Conservation (phyloP, 2,329 filamentous ascomycete genomes). For the Bipolaris bicolor region DNA sequence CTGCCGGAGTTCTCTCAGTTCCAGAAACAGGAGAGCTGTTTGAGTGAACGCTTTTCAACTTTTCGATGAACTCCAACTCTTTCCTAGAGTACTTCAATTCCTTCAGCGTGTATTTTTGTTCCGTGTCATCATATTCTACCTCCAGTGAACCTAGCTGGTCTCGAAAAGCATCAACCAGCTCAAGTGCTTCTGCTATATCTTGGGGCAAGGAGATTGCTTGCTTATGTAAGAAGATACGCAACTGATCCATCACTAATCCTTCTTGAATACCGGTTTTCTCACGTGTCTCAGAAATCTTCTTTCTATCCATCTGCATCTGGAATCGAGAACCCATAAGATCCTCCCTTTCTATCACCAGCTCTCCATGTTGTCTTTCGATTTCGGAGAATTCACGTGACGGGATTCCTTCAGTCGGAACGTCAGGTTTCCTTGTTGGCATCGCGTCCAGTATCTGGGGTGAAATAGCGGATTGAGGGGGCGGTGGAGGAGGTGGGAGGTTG, state of each 20-base stretch:
- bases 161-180: constrained; percentile 6
- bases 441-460: background rate
- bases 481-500: background rate
- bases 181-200: constrained; percentile 1
- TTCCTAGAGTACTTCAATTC: background rate
- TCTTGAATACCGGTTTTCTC: constrained; percentile 5
- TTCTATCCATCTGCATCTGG: constrained; percentile 4
- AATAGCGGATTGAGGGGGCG: background rate
- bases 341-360: constrained; percentile 5
- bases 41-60: background rate
- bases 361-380: constrained; percentile 7
- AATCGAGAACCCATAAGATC: constrained; percentile 8
- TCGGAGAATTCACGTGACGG: background rate
- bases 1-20: background rate
- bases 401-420: background rate
- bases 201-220: background rate
- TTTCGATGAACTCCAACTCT: background rate
- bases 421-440: background rate
- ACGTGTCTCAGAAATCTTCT: constrained; percentile 1
- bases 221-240: constrained; percentile 3
- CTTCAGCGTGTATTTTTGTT: constrained; percentile 1
- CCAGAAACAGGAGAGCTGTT: background rate
- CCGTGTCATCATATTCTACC: constrained; percentile 12
- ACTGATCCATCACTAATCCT: constrained; percentile 2
- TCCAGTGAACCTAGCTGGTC: constrained; percentile 11